Percentiles rank a stretch among this genome's conserved stretches.
Conservation (phyloP, 352 stramenopile species). For the Phytophthora hibernalis region DNA sequence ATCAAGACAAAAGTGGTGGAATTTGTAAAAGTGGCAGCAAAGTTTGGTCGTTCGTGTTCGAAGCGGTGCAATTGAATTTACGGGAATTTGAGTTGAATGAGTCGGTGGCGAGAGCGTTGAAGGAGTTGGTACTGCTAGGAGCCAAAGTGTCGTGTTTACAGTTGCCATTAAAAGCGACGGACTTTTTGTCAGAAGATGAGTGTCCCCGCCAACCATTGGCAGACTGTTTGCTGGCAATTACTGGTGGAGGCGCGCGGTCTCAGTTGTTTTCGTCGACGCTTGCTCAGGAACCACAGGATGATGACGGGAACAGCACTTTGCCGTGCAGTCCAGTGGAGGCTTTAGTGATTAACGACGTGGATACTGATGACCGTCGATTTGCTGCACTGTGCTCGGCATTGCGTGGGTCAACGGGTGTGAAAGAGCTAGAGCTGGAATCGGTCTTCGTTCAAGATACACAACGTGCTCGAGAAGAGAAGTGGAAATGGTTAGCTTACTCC, state of each 20-base stretch:
- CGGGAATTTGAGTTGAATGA: constrained; percentile 49
- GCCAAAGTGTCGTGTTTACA: constrained; percentile 41
- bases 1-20: constrained; percentile 4
- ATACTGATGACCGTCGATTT: constrained; percentile 40
- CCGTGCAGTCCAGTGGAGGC: constrained; percentile 15
- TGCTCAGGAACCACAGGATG: constrained; percentile 4
- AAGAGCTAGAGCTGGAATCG: constrained; percentile 29
- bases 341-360: constrained; percentile 29
- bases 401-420: constrained; percentile 11
- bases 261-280: constrained; percentile 17
- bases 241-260: constrained; percentile 11
- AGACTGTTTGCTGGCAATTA: constrained; percentile 33
- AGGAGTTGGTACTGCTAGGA: constrained; percentile 30
- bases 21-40: background rate
- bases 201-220: constrained; percentile 40
- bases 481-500: constrained; percentile 39
- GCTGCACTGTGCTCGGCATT: constrained; percentile 37
- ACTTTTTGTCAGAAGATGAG: constrained; percentile 43
- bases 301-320: background rate
- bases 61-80: constrained; percentile 46
- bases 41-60: constrained; percentile 32
- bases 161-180: constrained; percentile 37
- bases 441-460: constrained; percentile 28
- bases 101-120: constrained; percentile 25
- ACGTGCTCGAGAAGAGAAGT: constrained; percentile 25